Conservation (phyloP, 2,329 filamentous ascomycete species). For the Calonectria crousiana region DNA sequence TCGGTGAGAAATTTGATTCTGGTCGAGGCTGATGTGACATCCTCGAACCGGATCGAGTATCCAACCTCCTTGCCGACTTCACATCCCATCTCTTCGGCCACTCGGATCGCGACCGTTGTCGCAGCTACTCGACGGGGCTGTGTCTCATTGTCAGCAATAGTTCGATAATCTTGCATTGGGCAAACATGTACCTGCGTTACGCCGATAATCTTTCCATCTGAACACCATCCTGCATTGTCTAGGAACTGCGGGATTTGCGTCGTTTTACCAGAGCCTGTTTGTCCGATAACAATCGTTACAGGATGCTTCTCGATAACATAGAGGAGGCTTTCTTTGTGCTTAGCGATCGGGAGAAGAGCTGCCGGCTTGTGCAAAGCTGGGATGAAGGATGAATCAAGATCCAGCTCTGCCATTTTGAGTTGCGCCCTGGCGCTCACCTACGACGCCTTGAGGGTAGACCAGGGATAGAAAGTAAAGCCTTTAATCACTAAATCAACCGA, state of each 20-base stretch:
- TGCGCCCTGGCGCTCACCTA: not conserved
- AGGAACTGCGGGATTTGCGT: conserved; percentile 96
- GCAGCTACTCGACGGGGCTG: conserved; percentile 91
- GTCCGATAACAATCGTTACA: conserved; percentile 90
- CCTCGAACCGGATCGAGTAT: conserved; percentile 93
- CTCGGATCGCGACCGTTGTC: conserved; percentile 87
- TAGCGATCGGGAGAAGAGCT: conserved; percentile 86
- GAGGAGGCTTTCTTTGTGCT: conserved; percentile 81
- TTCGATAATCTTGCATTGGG: conserved; percentile 25
- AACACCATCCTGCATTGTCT: conserved; percentile 89
- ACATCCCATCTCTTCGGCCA: conserved; percentile 90
- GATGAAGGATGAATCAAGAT: conserved; percentile 73
- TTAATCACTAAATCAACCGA: not conserved
- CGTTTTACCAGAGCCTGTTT: conserved; percentile 95
- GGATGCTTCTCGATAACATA: conserved; percentile 88
- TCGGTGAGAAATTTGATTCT: conserved; percentile 97
- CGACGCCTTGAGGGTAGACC: not conserved
- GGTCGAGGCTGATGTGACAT: conserved; percentile 87
- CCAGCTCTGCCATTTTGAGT: conserved; percentile 65
- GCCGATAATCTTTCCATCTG: conserved; percentile 83
- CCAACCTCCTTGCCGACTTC: conserved; percentile 91
- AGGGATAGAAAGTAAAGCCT: not conserved
- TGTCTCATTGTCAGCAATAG: conserved; percentile 27
- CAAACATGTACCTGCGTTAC: conserved; percentile 81
- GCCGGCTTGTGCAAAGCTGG: conserved; percentile 89